A percentile compares a stretch with the other conserved stretches of the same genome.
phyloP scores from a whole-genome alignment of 345 rosid species.

The Corchorus olitorius region DNA sequence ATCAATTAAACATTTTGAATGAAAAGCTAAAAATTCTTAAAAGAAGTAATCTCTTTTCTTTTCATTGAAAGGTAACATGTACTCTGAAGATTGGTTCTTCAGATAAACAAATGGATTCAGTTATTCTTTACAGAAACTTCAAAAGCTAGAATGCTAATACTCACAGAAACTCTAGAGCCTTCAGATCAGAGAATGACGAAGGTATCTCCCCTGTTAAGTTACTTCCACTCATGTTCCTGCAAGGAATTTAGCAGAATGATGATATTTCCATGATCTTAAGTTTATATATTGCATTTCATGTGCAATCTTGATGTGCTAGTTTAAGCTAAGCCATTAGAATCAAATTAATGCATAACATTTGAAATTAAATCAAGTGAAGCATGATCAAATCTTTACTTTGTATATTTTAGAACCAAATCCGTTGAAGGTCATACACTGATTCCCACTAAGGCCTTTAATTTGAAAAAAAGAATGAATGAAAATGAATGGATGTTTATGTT shows the following conservation, averaged over 20 bases:
- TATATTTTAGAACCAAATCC: not conserved
- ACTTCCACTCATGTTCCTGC: slow-evolving; percentile 39
- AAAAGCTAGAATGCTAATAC: not conserved
- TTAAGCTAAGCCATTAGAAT: not conserved
- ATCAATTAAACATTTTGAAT: not conserved
- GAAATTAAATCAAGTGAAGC: not conserved
- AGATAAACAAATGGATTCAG: not conserved
- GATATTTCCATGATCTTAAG: not conserved
- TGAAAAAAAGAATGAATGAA: too few species aligned
- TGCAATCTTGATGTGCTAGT: too few species aligned
- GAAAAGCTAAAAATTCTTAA: not conserved
- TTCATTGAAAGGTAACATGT: not conserved
- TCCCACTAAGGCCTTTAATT: too few species aligned
- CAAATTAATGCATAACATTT: not conserved
- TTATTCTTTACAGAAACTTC: not conserved
- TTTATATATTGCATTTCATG: not conserved
- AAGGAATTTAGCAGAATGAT: not conserved
- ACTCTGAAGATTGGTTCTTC: not conserved
- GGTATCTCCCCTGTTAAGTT: slow-evolving; percentile 32
- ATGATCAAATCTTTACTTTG: not conserved
- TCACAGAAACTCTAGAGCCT: slow-evolving; percentile 30
- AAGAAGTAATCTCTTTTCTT: not conserved
- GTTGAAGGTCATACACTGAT: too few species aligned
- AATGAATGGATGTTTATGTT: too few species aligned
- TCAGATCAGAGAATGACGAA: slow-evolving; percentile 20